Base-by-base conservation (phyloP, 148 eudicot species). In the Fallopia convolvulus region DNA sequence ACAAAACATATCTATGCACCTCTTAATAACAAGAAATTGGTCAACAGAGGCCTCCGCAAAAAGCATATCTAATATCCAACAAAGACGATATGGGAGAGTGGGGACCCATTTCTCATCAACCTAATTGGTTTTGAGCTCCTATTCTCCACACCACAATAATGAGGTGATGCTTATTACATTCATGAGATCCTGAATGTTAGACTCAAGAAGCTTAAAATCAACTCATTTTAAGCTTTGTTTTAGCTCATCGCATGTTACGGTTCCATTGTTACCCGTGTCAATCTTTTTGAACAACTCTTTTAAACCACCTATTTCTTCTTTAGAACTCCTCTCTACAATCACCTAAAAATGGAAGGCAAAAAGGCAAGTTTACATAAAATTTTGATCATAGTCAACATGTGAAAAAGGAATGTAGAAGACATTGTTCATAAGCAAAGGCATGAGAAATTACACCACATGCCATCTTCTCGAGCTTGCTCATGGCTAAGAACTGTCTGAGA, bases 381-480 rank as follows among this genome's bases (percentile, higher is more conserved):
- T 14, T 30, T 23, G 41, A 26, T 2, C 30, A 5, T 6, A 13
- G 30, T 26, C 30, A 26, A 26, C 30, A 26, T 0, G 30, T 26
- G 30, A 26, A 26, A 26, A 26, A 26, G 30, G 1, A 26, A 26
- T 26, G 30, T 0, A 26, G 30, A 26, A 26, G 30, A 26, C 30
- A 26, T 26, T 26, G 30, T 26, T 26, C 30, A 26, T 26, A 26
- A 26, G 30, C 30, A 10, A 33, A 66, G 3, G 20, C 8, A 11
- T 13, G 8, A 0, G 13, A 66, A 26, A 3, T 77, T 89, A 90
- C 94, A 79, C 92, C 87, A 65, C 90, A 85, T 52, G 89, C 94
- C 92, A 90, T 87, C 88, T n/a, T n/a, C n/a, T n/a, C n/a, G n/a
- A n/a, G n/a, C n/a, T n/a, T 90, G 87, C 87, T 90, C 92, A 90